Evolutionary conservation across 305 asterid genomes (phyloP), one percentile per base, ranked within the genome.

Genomic region (Nicotiana rustica): DNA sequence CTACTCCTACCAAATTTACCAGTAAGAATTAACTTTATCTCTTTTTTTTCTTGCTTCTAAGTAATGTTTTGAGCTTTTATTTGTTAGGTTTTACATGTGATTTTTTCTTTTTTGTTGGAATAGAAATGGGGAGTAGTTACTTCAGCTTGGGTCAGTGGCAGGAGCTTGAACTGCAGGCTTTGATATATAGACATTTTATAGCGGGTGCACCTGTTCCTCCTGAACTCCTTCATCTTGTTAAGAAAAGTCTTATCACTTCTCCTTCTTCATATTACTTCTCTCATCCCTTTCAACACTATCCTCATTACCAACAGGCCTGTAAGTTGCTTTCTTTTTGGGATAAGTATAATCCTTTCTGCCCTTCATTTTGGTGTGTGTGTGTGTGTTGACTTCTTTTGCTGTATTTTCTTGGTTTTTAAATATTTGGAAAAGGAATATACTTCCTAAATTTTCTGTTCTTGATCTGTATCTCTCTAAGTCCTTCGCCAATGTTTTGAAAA

Each of bases 91-190:
- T 56, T 19, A 44, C n/a, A 68, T 70, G 25, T 77, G 55, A 49
- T 35, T 18, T 29, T 18, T 78, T 83, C 67, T 13, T 10, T 17
- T 7, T 44, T 41, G 49, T 41, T 8, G 49, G 49, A 41, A 55
- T 86, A 93, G 95, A 88, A 60, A 89, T 92, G 91, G 97, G 91
- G 44, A 94, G 92, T 57, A 86, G 93, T 88, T 89, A 89, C 83
- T 93, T 95, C 88, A 95, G 97, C 91, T 82, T 86, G 89, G 87
- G 88, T 1, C 99, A 95, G 80, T 93, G 98, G 98, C 97, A 95
- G 87, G 99, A 95, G 67, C 97, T 95, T 78, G 95, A 95, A 82
- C 88, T 95, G 9, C 98, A 95, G 87, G 97, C 97, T 33, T 83
- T 92, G 92, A 95, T 95, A 77, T 93, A 82, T 84, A 88, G 97